These are phyloP conservation scores for Cadophora gregata DNA, from an alignment of 2,329 filamentous ascomycete species.

Conservation along the genomic window DNA sequence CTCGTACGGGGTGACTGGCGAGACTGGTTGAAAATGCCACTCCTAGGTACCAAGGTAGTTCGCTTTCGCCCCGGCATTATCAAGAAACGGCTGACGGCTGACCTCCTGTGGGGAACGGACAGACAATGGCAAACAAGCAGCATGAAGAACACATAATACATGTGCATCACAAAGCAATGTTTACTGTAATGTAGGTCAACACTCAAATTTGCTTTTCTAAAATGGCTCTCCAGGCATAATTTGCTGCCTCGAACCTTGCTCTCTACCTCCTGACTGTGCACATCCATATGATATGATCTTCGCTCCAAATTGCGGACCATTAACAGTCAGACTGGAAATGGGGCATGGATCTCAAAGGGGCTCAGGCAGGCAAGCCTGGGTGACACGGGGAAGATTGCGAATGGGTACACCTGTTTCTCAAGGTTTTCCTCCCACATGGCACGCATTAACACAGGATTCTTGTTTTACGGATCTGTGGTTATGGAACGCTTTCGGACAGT, in stretches of 20 bases:
- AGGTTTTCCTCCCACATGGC: background rate
- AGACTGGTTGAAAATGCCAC: no score
- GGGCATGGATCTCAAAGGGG: background rate
- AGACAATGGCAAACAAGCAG: no score
- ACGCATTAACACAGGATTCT: background rate
- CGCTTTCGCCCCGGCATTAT: background rate
- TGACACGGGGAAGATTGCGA: background rate
- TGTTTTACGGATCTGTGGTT: background rate
- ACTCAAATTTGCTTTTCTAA: background rate
- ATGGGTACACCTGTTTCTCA: background rate
- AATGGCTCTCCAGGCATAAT: background rate
- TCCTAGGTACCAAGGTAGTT: no score
- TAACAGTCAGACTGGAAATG: background rate
- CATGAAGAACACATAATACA: no score
- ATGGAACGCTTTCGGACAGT: no score
- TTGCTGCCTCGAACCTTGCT: background rate
- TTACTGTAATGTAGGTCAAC: no score
- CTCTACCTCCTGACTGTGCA: background rate
- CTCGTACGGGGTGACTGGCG: background rate
- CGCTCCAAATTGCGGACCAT: background rate
- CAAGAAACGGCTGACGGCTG: background rate
- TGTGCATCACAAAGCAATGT: no score
- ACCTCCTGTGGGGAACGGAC: background rate
- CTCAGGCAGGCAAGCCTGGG: background rate
- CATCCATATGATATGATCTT: background rate